Conservation (phyloP, 306 rosid species). For the Rubus parviflorus region DNA sequence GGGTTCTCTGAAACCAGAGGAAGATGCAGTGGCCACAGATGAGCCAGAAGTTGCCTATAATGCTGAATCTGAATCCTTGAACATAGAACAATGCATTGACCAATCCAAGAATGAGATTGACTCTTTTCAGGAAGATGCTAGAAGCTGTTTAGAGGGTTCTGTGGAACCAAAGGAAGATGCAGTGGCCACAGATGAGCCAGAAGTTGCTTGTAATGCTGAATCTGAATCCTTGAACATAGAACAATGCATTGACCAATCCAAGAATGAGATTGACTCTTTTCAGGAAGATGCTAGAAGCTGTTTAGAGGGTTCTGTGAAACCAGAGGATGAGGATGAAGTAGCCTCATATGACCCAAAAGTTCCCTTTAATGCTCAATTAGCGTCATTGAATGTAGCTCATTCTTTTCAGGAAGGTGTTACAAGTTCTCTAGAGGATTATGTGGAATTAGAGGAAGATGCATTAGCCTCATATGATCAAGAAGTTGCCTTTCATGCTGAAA, state of each 20-base stretch:
- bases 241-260: slow-evolving; percentile 20
- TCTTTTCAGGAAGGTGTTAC: slow-evolving; percentile 22
- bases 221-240: slow-evolving; percentile 23
- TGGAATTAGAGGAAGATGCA: slow-evolving; percentile 24
- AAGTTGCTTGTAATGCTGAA: slow-evolving; percentile 24
- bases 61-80: slow-evolving; percentile 24
- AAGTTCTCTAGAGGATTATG: slow-evolving; percentile 12
- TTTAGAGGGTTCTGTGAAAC: not conserved
- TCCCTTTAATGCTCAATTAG: slow-evolving; percentile 22
- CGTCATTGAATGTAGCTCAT: slow-evolving; percentile 19
- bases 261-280: slow-evolving; percentile 15
- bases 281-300: slow-evolving; percentile 24
- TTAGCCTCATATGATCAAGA: slow-evolving; percentile 24
- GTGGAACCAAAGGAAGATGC: slow-evolving; percentile 27
- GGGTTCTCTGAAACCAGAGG: slow-evolving; percentile 10
- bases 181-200: slow-evolving; percentile 24
- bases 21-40: slow-evolving; percentile 24
- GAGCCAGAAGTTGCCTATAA: slow-evolving; percentile 25
- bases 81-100: slow-evolving; percentile 25
- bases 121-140: slow-evolving; percentile 22
- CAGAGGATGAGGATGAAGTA: slow-evolving; percentile 30
- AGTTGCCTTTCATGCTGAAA: slow-evolving; percentile 28
- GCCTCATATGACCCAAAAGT: slow-evolving; percentile 27
- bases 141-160: slow-evolving; percentile 16
- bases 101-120: slow-evolving; percentile 17